Evolutionary conservation across 1,284 basidiomycete species (phyloP).

Genomic region (Amylostereum areolatum): DNA sequence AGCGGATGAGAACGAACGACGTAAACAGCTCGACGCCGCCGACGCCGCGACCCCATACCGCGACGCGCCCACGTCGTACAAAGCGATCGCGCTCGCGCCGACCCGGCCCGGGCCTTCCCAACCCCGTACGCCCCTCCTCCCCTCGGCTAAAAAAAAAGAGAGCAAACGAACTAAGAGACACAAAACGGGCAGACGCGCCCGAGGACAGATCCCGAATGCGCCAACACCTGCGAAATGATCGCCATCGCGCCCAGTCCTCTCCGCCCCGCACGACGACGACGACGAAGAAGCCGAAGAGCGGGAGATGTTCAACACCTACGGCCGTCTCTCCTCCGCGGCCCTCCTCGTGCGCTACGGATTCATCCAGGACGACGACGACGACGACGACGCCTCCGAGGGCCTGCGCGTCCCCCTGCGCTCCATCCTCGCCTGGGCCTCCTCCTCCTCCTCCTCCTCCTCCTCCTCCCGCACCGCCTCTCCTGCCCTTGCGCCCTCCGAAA

Average conservation of each 20-base stretch:
- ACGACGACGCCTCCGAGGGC: conserved; percentile 19
- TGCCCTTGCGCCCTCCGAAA: no score
- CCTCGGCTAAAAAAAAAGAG: no score
- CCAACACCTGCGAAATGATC: conserved; percentile 61
- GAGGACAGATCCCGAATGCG: conserved; percentile 19
- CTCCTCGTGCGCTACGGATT: conserved; percentile 77
- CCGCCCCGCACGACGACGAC: no score
- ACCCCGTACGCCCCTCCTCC: no score
- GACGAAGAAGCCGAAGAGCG: conserved; percentile 15
- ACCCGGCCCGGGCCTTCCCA: no score
- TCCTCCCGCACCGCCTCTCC: no score
- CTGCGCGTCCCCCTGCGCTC: neutral
- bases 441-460: no score
- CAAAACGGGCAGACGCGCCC: neutral
- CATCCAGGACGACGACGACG: conserved; percentile 56
- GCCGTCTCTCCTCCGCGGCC: conserved; percentile 63
- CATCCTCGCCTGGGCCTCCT: no score
- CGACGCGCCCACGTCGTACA: neutral
- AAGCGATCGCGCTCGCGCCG: no score
- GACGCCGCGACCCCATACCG: no score
- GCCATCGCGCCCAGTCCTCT: conserved; percentile 41
- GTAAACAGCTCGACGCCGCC: neutral
- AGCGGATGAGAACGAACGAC: no score
- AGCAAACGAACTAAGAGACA: no score
- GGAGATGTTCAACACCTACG: conserved; percentile 88